Conservation (phyloP, 352 stramenopile genomes). For the Pseudoperonospora humuli region DNA sequence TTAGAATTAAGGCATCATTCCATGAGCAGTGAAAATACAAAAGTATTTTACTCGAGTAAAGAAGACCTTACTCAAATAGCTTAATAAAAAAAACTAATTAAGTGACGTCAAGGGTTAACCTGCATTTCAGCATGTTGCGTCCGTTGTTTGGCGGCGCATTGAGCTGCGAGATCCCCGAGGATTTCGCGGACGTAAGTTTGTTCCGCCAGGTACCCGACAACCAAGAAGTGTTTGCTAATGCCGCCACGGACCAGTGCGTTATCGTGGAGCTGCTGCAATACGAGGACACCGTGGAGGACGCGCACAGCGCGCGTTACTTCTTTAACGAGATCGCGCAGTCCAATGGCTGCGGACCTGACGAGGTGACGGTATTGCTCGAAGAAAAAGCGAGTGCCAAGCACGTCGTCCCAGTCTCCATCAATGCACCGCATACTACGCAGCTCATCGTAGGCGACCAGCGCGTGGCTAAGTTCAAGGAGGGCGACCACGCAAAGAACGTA, state of each 20-base stretch:
- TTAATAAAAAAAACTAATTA: too few species aligned
- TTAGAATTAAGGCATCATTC: too few species aligned
- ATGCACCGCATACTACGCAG: conserved; percentile 29
- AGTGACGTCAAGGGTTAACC: background rate
- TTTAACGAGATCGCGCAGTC: conserved; percentile 80
- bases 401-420: conserved; percentile 21
- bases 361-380: conserved; percentile 44
- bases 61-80: too few species aligned
- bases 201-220: conserved; percentile 86
- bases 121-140: conserved; percentile 21
- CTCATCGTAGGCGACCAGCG: conserved; percentile 70
- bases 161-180: conserved; percentile 59
- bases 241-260: conserved; percentile 67
- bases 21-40: too few species aligned
- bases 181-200: conserved; percentile 71
- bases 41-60: too few species aligned
- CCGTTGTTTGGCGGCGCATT: conserved; percentile 65
- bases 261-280: conserved; percentile 79
- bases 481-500: conserved; percentile 73
- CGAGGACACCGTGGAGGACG: conserved; percentile 40
- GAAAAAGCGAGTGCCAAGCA: conserved; percentile 24
- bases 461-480: conserved; percentile 83
- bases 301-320: conserved; percentile 57
- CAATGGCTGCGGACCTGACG: conserved; percentile 57
- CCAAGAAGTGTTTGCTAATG: conserved; percentile 83